A percentile compares a stretch with the other conserved stretches of the same genome.
Conservation (phyloP, 2,329 filamentous ascomycete genomes). For the Nigrospora osmanthi region DNA sequence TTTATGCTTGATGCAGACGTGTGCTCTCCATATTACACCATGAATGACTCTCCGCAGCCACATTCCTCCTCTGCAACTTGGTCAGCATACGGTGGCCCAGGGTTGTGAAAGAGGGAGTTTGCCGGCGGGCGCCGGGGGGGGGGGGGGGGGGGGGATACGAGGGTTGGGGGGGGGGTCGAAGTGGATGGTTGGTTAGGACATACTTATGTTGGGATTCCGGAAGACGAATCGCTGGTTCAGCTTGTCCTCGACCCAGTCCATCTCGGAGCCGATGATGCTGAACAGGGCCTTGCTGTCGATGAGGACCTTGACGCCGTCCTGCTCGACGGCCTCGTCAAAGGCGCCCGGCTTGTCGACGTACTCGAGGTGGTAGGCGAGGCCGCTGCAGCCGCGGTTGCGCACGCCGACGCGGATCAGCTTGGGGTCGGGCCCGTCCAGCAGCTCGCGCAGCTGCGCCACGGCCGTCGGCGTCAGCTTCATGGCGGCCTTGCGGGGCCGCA, state of each 20-base stretch:
- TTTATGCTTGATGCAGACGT: not conserved
- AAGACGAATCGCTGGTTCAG: constrained; percentile 89
- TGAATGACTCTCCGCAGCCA: constrained; percentile 92
- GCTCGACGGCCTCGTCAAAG: constrained; percentile 89
- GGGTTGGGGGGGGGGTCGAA: no score
- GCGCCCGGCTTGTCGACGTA: constrained; percentile 85
- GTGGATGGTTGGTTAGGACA: no score
- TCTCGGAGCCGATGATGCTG: constrained; percentile 96
- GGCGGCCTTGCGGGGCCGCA: constrained; percentile 80
- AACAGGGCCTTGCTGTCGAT: constrained; percentile 97
- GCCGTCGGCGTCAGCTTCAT: constrained; percentile 79
- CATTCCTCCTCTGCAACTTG: constrained; percentile 71
- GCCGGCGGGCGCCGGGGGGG: not conserved
- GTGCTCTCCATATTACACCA: constrained; percentile 43
- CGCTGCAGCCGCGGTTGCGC: constrained; percentile 88
- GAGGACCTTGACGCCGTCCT: constrained; percentile 91
- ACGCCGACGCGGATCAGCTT: constrained; percentile 94
- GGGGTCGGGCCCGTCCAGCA: constrained; percentile 79
- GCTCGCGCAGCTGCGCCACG: constrained; percentile 65
- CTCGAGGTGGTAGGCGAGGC: constrained; percentile 86
- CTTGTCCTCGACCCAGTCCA: constrained; percentile 98
- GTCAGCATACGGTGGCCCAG: constrained; percentile 18
- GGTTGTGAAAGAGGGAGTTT: not conserved
- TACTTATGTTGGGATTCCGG: constrained; percentile 96
- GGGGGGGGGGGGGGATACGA: not conserved